A percentile compares a stretch with the other conserved stretches of the same genome.
Conservation (phyloP, 148 eudicot species). For the Linanthus parryae region DNA sequence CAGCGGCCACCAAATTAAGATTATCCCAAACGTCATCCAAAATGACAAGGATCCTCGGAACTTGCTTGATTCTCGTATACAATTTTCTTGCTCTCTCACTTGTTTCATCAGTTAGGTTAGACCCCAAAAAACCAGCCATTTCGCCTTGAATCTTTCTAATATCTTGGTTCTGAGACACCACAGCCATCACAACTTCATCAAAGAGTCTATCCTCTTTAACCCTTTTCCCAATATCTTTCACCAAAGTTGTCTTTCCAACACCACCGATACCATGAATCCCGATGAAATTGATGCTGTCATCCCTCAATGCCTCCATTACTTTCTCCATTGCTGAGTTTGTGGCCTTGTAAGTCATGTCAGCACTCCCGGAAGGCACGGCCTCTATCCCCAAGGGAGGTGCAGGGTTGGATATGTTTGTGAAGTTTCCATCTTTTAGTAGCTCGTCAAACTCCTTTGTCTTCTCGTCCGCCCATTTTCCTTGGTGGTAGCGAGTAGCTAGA, state of each 20-base stretch:
- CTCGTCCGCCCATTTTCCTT: constrained; percentile 23
- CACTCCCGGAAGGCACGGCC: constrained; percentile 9
- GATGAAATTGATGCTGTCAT: constrained; percentile 16
- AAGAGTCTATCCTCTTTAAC: constrained; percentile 25
- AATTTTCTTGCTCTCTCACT: constrained; percentile 26
- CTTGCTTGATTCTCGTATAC: constrained; percentile 19
- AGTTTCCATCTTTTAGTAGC: constrained; percentile 13
- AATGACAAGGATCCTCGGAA: constrained; percentile 24
- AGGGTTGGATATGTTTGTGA: constrained; percentile 17
- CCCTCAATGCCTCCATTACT: constrained; percentile 23
- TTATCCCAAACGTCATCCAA: constrained; percentile 51
- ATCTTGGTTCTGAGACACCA: constrained; percentile 26
- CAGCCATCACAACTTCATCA: constrained; percentile 42
- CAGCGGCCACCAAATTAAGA: constrained; percentile 25
- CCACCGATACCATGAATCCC: constrained; percentile 59
- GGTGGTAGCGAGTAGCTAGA: constrained; percentile 15
- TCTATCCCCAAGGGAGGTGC: constrained; percentile 19
- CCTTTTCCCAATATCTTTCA: constrained; percentile 19
- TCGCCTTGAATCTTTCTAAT: constrained; percentile 30
- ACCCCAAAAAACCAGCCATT: constrained; percentile 30
- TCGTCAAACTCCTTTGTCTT: constrained; percentile 5
- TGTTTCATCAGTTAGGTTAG: constrained; percentile 13
- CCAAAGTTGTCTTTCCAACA: constrained; percentile 44
- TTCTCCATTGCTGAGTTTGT: constrained; percentile 18
- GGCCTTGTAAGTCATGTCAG: constrained; percentile 23